These are phyloP conservation scores for Corymbia maculata DNA, from an alignment of 345 rosid genomes.

Conservation along the genomic window DNA sequence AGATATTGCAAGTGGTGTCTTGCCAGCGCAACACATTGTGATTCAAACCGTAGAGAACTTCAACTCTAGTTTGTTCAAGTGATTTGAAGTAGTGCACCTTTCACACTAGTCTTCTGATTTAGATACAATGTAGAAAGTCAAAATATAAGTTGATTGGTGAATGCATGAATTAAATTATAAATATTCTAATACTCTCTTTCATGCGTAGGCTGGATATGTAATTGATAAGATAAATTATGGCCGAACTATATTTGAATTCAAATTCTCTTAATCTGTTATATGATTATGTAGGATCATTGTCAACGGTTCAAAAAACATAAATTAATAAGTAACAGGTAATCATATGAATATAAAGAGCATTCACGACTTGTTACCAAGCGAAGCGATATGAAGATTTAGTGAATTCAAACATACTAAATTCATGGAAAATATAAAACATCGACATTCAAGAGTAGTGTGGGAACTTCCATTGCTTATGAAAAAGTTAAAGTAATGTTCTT, in stretches of 20 bases:
- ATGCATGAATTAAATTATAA: background rate
- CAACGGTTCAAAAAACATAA: rapidly evolving
- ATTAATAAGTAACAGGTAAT: background rate
- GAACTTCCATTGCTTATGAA: background rate
- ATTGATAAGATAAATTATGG: background rate
- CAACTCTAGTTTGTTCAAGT: background rate
- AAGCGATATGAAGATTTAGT: background rate
- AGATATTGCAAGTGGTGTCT: no score
- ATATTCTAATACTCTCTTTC: background rate
- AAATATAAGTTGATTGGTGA: background rate
- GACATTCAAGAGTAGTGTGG: background rate
- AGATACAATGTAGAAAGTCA: background rate
- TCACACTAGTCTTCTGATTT: no score
- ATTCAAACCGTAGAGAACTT: background rate
- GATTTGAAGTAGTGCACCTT: background rate
- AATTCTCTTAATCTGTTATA: rapidly evolving
- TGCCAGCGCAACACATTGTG: background rate
- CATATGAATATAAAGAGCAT: background rate
- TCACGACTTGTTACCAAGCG: background rate
- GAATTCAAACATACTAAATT: background rate
- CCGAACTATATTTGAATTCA: background rate
- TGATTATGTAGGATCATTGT: background rate
- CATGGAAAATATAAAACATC: background rate
- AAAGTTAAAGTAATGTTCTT: background rate
- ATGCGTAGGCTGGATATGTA: background rate